Base-by-base conservation (phyloP, 306 rosid species). In the Purshia tridentata region DNA sequence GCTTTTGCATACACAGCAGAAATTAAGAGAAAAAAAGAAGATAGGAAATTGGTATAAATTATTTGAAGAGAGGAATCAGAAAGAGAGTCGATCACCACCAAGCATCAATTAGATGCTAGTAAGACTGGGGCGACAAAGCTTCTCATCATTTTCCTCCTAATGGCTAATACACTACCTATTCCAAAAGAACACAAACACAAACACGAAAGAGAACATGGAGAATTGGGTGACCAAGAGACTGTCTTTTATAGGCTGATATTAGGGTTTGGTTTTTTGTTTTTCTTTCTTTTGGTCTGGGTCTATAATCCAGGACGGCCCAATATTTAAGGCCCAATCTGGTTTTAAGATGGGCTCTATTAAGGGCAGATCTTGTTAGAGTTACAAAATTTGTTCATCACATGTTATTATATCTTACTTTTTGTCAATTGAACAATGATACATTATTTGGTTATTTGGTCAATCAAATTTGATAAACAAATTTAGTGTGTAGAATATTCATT, bases 51-150 rank as follows among this genome's bases (percentile, higher is more conserved):
- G 18, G 15, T 20, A 69, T 4, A 5, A 3, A 41, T 51, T 15
- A 14, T 15, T 2, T 10, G 3, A 42, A 10, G 3, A 12, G 65
- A 41, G 75, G 75, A 70, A 70, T 70, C 65, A 70, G 75, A 70
- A 70, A 70, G 44, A 55, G 65, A 70, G 75, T 70, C 75, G 44
- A 44, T 70, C 75, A 70, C 75, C 65, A 70, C 54, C 54, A 44
- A 70, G 75, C 65, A 56, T 44, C 75, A 8, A 54, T 11, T 11
- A 14, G 65, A 55, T 56, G 75, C 65, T 5, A 41, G 54, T 70
- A 70, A 70, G 75, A 55, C 65, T 70, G 75, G 75, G 65, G 75
- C 75, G 75, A 70, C 65, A 70, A 20, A 55, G 23, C 65, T 12
- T 70, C 29, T 56, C 65, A 70, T 56, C 65, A 56, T 45, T 44